phyloP scores from a whole-genome alignment of 495 filamentous ascomycete species.

The Penicilliopsis zonata region DNA sequence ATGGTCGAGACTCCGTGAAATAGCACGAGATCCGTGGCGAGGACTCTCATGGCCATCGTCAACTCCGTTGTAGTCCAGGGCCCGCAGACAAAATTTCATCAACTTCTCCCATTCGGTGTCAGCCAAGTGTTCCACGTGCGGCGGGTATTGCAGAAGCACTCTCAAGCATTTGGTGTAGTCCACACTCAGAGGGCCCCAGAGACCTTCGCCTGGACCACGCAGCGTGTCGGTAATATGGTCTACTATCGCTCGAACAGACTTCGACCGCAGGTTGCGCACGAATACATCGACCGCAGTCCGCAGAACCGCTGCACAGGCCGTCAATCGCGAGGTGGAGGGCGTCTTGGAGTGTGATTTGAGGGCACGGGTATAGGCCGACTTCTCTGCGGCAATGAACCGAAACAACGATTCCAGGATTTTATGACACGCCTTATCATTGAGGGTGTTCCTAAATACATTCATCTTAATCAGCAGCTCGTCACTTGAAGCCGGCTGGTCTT shows the following conservation, averaged over 20 bases:
- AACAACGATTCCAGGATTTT: slow-evolving; percentile 76
- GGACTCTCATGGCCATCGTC: slow-evolving; percentile 18
- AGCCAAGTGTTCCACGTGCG: slow-evolving; percentile 68
- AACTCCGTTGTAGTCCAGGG: slow-evolving; percentile 10
- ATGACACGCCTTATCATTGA: slow-evolving; percentile 70
- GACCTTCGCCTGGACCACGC: slow-evolving; percentile 41
- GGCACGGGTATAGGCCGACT: slow-evolving; percentile 46
- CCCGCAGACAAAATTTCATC: slow-evolving; percentile 49
- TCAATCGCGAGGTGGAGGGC: slow-evolving; percentile 44
- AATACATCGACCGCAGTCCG: slow-evolving; percentile 59
- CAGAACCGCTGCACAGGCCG: slow-evolving; percentile 58
- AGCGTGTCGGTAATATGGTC: slow-evolving; percentile 74
- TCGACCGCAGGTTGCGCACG: slow-evolving; percentile 53
- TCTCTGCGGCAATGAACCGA: slow-evolving; percentile 51
- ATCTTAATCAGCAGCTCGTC: too few species aligned
- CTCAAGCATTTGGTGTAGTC: slow-evolving; percentile 70
- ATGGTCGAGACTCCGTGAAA: slow-evolving; percentile 15
- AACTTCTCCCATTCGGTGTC: slow-evolving; percentile 54
- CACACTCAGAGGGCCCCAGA: slow-evolving; percentile 58
- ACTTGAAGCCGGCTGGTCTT: too few species aligned
- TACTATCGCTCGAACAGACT: slow-evolving; percentile 64
- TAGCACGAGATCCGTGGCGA: slow-evolving; percentile 14
- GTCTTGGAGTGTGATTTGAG: slow-evolving; percentile 34
- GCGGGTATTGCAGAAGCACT: slow-evolving; percentile 53
- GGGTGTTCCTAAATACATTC: slow-evolving; percentile 22